A percentile compares a stretch with the other conserved stretches of the same genome.
phyloP scores from a whole-genome alignment of 306 rosid genomes.

The Pterocarpus santalinus region DNA sequence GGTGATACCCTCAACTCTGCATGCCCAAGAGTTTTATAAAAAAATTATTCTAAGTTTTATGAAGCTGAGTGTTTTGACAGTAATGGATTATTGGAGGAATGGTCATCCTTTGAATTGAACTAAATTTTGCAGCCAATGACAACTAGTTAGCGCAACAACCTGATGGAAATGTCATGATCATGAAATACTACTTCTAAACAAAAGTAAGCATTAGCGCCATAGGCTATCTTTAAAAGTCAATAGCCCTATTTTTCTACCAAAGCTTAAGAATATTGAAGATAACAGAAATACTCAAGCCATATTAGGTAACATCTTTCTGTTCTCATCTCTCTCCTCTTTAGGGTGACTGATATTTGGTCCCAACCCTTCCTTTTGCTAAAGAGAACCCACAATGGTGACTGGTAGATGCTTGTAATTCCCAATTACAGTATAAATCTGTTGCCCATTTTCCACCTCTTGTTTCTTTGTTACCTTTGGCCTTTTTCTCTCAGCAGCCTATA shows the following conservation, averaged over 20 bases:
- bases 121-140: conserved; percentile 12
- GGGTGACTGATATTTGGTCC: conserved; percentile 49
- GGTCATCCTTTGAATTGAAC: conserved; percentile 13
- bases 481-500: conserved; percentile 36
- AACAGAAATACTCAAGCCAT: conserved; percentile 49
- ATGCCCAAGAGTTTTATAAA: too few species aligned
- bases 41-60: neutral
- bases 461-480: conserved; percentile 50
- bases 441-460: conserved; percentile 46
- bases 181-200: conserved; percentile 42
- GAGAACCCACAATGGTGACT: conserved; percentile 56
- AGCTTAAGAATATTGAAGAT: conserved; percentile 52
- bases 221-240: conserved; percentile 42
- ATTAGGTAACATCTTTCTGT: conserved; percentile 51
- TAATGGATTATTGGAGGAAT: conserved; percentile 4
- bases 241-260: conserved; percentile 31
- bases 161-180: conserved; percentile 38
- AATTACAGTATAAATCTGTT: conserved; percentile 43
- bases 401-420: conserved; percentile 55
- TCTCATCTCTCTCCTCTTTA: conserved; percentile 49
- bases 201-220: conserved; percentile 47
- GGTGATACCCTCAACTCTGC: too few species aligned
- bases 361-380: conserved; percentile 55
- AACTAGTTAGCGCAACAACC: conserved; percentile 32
- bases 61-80: neutral